Evolutionary conservation across 257 asterid genomes (phyloP).

Genomic region (Catharanthus roseus): DNA sequence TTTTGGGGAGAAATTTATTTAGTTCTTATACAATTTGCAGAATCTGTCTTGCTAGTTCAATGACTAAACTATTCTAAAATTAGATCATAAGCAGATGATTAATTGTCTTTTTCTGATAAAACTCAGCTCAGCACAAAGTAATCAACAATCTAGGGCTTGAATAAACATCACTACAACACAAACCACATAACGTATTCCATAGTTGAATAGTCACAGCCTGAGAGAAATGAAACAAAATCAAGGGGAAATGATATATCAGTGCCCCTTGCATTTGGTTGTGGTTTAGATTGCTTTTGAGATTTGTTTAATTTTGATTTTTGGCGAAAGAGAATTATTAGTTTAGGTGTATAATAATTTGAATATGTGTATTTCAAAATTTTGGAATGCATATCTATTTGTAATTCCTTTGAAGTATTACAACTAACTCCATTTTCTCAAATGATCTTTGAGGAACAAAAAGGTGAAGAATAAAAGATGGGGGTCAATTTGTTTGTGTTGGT

Average conservation of each 20-base stretch:
- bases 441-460: too few relatives aligned
- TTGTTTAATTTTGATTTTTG: too few relatives aligned
- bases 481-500: constrained; percentile 3
- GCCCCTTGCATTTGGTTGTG: too few relatives aligned
- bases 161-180: background rate
- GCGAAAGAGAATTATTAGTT: too few relatives aligned
- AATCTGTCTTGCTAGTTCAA: background rate
- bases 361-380: too few relatives aligned
- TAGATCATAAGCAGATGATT: background rate
- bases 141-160: background rate
- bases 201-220: background rate
- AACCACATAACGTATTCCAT: background rate
- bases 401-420: too few relatives aligned
- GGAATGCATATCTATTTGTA: too few relatives aligned
- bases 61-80: background rate
- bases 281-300: too few relatives aligned
- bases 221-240: background rate
- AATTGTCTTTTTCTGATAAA: background rate
- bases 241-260: background rate
- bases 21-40: too few relatives aligned
- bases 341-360: too few relatives aligned
- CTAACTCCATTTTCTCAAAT: too few relatives aligned
- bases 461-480: constrained; percentile 8
- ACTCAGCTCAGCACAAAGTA: background rate
- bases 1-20: too few relatives aligned